A percentile compares a stretch with the other conserved stretches of the same genome.
Conservation (phyloP, 75 land plant species). For the Sequoia sempervirens region DNA sequence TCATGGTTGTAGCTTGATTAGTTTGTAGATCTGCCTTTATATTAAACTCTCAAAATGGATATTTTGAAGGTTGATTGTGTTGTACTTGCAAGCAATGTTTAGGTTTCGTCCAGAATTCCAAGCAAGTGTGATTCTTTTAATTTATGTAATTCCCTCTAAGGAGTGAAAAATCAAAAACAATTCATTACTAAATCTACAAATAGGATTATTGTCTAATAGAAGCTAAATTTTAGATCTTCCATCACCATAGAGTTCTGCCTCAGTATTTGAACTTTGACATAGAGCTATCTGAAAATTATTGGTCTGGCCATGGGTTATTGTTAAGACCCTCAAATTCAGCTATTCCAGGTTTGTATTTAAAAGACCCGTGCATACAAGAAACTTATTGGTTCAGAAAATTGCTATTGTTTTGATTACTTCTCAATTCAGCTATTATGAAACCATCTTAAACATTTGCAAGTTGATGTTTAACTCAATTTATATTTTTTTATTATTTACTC, state of each 20-base stretch:
- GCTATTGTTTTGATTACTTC: background rate
- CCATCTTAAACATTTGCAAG: background rate
- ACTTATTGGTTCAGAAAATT: background rate
- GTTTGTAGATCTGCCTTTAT: background rate
- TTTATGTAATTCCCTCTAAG: background rate
- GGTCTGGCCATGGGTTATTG: background rate
- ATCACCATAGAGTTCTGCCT: background rate
- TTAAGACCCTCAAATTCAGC: background rate
- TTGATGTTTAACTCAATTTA: background rate
- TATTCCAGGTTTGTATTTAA: background rate
- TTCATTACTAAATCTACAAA: background rate
- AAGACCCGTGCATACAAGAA: background rate
- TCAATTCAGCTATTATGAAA: background rate
- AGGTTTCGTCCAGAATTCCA: background rate
- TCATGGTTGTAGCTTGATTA: background rate
- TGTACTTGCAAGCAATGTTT: background rate
- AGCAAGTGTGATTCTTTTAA: background rate
- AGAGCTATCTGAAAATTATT: background rate
- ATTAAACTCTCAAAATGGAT: background rate
- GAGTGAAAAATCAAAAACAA: background rate
- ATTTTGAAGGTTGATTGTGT: background rate
- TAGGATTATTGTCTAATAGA: background rate
- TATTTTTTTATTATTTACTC: background rate
- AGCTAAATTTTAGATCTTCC: background rate
- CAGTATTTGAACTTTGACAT: background rate